Evolutionary conservation across 306 rosid genomes (phyloP), one percentile per base, ranked within the genome.

Genomic region (Ormosia semicastrata): DNA sequence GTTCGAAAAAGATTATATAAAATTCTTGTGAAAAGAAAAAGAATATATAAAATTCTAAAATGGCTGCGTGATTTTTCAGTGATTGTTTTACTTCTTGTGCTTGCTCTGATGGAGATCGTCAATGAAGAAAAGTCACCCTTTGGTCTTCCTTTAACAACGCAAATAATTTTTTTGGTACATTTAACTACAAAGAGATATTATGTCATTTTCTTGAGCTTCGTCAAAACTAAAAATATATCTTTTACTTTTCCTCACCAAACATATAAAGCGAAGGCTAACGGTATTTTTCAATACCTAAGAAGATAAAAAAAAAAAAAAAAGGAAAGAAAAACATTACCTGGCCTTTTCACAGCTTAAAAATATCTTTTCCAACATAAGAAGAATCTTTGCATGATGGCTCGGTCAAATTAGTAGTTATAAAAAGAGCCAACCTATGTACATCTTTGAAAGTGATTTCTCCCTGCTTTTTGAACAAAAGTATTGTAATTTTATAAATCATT

Each of bases 381-480:
- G 73, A 62, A 47, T 32, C 75, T 59, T 83, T 39, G 50, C 75
- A 66, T 63, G 69, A 77, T 77, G 63, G 52, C 0, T 65, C 36
- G 72, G 87, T 78, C 83, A 84, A 84, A 73, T 33, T 53, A 5
- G 65, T 75, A 68, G 77, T 8, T 57, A 41, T 24, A 82, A 82
- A 82, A 82, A 41, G 54, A 7, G 44, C n/a, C 85, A 47, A 44
- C 17, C 44, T 41, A 3, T 52, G 8, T 17, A 33, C 37, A 73
- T 66, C 12, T 67, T 50, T 73, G 78, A 83, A 77, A 71, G 65
- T 62, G 39, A 78, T 78, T 77, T 33, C 2, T 52, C 49, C 1
- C 24, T 24, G 24, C 24, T 24, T 24, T 24, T 24, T 24, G 24
- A 24, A 24, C 24, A 24, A 24, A 24, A 24, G 24, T 24, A 24